Conservation (phyloP, 129 eudicot species). For the Centella asiatica region DNA sequence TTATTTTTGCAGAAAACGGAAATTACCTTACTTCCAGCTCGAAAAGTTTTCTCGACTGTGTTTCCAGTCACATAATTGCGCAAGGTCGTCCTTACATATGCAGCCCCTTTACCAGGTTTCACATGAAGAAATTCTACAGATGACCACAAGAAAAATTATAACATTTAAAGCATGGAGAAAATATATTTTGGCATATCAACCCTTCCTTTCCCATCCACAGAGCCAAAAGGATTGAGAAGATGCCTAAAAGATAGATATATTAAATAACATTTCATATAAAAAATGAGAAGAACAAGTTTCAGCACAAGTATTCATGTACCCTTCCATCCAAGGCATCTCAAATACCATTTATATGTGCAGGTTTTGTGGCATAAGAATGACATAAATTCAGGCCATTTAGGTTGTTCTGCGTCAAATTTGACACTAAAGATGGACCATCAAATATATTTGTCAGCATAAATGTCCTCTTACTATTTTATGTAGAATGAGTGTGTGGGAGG, state of each 20-base stretch:
- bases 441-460: too few relatives aligned
- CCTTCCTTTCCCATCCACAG: not conserved
- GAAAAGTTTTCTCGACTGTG: constrained; percentile 87
- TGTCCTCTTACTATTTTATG: too few relatives aligned
- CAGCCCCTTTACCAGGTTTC: constrained; percentile 99
- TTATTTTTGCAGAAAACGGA: not conserved
- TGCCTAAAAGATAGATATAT: not conserved
- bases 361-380: too few relatives aligned
- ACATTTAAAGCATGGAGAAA: not conserved
- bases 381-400: too few relatives aligned
- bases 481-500: too few relatives aligned
- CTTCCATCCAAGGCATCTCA: too few relatives aligned
- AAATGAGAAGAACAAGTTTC: too few relatives aligned
- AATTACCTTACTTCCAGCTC: constrained; percentile 84
- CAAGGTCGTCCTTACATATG: constrained; percentile 83
- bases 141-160: constrained; percentile 1
- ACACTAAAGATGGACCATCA: too few relatives aligned
- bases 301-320: too few relatives aligned
- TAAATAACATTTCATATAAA: not conserved
- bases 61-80: constrained; percentile 74
- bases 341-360: too few relatives aligned
- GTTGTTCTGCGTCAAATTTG: too few relatives aligned
- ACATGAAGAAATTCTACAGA: constrained; percentile 84
- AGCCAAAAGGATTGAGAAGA: not conserved
- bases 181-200: not conserved